Evolutionary conservation across 2,329 filamentous ascomycete genomes (phyloP), one percentile per base, ranked within the genome.

Genomic region (Nannizzia gypsea): DNA sequence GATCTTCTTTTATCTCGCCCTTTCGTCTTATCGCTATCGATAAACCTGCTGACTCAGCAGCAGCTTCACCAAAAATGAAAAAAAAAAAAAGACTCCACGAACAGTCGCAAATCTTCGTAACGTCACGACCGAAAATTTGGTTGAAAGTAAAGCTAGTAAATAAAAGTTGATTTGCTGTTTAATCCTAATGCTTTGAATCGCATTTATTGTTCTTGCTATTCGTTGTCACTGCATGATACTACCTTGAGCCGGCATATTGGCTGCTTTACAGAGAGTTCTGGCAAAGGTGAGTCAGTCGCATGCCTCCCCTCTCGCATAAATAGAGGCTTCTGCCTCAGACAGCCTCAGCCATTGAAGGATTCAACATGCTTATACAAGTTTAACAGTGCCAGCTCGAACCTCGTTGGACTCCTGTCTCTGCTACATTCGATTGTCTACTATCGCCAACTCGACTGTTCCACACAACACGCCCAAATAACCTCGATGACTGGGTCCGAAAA

Each of bases 171-270:
- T 52, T n/a, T 52, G 15, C n/a, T 28, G 22, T 31, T 28, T 31
- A 9, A 4, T 20, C 3, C 20, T 17, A 17, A 42, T 42, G 38
- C 2, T 36, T 20, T n/a, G 38, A n/a, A 15, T 17, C n/a, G 38
- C 38, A 17, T 5, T 42, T 42, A 4, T 42, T 42, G 38, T 50
- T 22, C 20, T 22, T 50, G 9, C 28, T 6, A 28, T 13, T 17
- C 6, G n/a, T 48, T 48, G 1, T 20, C 17, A 52, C 11, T 13
- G 13, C 46, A 52, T 52, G 46, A 6, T 28, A 54, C 6, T 26
- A 34, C 3, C n/a, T 54, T 34, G 28, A 54, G 26, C n/a, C 50
- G 50, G 28, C 50, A 54, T 54, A 54, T 54, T 54, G 50, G 50
- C 50, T 54, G 50, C 50, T 54, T 54, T 54, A 54, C 50, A 54